Percentiles rank a stretch among this genome's conserved stretches.
Evolutionary conservation across 2,329 filamentous ascomycete genomes (phyloP).

Genomic region (Diaporthe citri): DNA sequence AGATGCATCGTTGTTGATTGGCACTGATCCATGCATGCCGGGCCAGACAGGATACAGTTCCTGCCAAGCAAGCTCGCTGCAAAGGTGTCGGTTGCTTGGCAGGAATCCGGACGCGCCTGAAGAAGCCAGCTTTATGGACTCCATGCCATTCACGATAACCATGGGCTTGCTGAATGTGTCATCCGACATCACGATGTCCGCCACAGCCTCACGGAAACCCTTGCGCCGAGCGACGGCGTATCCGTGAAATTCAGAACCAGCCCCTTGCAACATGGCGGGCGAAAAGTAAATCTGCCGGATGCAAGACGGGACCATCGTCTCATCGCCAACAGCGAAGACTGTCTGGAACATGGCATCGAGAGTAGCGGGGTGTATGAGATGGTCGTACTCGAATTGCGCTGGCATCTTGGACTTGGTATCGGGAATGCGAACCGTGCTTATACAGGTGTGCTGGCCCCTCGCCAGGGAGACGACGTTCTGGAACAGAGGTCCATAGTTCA

Average conservation of each 20-base stretch:
- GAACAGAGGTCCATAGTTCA: slow-evolving; percentile 65
- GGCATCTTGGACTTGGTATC: slow-evolving; percentile 68
- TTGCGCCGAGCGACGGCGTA: slow-evolving; percentile 54
- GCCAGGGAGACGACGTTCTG: slow-evolving; percentile 58
- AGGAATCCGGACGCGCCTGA: slow-evolving; percentile 54
- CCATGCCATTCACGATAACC: slow-evolving; percentile 60
- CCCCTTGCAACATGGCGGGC: slow-evolving; percentile 49
- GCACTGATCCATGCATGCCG: slow-evolving; percentile 48
- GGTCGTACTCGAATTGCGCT: slow-evolving; percentile 63
- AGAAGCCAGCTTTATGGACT: slow-evolving; percentile 54
- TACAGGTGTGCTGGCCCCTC: slow-evolving; percentile 51
- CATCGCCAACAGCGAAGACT: slow-evolving; percentile 58
- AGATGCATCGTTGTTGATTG: slow-evolving; percentile 45
- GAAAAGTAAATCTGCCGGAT: slow-evolving; percentile 62
- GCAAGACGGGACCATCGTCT: slow-evolving; percentile 63
- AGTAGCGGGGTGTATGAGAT: slow-evolving; percentile 69
- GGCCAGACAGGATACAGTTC: slow-evolving; percentile 40
- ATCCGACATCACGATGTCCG: slow-evolving; percentile 59
- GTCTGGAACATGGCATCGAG: slow-evolving; percentile 69
- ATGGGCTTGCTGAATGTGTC: slow-evolving; percentile 48
- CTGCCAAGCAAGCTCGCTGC: slow-evolving; percentile 63
- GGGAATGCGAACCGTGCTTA: slow-evolving; percentile 57
- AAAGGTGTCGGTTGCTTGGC: slow-evolving; percentile 62
- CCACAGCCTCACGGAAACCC: slow-evolving; percentile 55
- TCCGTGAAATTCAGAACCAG: slow-evolving; percentile 54